Conservation (phyloP, 2,329 filamentous ascomycete genomes). For the Davidsoniella eucalypti region DNA sequence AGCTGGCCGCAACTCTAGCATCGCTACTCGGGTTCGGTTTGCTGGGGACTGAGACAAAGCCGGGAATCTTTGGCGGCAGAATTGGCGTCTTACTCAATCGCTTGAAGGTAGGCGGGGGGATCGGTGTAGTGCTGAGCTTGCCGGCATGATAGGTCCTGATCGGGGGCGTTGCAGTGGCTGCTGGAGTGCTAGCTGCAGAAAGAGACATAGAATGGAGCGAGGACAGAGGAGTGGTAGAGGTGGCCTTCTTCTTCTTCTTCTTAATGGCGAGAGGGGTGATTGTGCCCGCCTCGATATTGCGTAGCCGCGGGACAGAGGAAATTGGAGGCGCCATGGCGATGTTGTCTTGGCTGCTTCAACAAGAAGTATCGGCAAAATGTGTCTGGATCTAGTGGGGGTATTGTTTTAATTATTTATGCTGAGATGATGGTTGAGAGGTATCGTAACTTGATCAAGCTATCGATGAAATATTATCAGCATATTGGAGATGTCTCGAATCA, state of each 20-base stretch:
- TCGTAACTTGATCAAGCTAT: too few species aligned
- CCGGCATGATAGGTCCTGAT: constrained; percentile 8
- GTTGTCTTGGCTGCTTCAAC: too few species aligned
- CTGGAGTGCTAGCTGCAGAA: neutral
- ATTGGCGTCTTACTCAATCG: neutral
- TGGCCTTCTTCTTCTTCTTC: constrained; percentile 5
- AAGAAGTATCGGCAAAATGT: too few species aligned
- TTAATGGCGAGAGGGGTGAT: constrained; percentile 7
- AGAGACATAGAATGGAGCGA: neutral
- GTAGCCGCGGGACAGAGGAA: neutral
- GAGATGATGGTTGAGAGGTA: too few species aligned
- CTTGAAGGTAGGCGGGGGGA: constrained; percentile 3
- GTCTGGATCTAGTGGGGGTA: too few species aligned
- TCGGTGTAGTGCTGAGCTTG: constrained; percentile 10
- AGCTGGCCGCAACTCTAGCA: neutral
- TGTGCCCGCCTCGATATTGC: constrained; percentile 2
- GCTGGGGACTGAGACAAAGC: neutral
- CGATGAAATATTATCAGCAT: too few species aligned
- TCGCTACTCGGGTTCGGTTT: neutral
- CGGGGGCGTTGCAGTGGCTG: constrained; percentile 7
- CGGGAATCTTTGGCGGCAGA: neutral
- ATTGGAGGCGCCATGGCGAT: too few species aligned
- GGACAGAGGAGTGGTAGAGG: neutral
- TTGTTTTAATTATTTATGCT: too few species aligned
- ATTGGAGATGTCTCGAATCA: too few species aligned